A percentile compares a stretch with the other conserved stretches of the same genome.
phyloP scores from a whole-genome alignment of 73 alveolate genomes.

The Breviolum minutum region DNA sequence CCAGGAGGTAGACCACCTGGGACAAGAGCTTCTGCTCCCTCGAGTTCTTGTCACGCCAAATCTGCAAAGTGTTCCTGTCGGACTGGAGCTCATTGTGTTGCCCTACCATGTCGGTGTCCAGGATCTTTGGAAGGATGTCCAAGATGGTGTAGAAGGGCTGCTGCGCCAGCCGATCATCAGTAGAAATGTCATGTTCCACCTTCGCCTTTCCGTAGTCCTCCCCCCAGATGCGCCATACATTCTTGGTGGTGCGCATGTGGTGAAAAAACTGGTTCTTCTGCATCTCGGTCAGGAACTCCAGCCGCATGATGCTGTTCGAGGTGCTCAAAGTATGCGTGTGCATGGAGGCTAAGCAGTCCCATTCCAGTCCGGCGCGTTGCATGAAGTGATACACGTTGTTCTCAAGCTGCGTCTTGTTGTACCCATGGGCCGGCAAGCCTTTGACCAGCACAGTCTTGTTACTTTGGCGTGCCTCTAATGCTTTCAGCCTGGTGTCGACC shows the following conservation, averaged over 20 bases:
- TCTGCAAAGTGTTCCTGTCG: no score
- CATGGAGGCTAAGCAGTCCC: background rate
- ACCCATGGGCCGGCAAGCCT: no score
- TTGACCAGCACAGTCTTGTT: slow-evolving; percentile 1
- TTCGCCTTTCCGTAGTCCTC: no score
- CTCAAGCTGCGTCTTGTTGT: no score
- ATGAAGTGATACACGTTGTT: background rate
- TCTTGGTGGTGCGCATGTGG: no score
- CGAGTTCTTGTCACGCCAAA: background rate
- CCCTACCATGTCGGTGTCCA: no score
- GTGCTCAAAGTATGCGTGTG: slow-evolving; percentile 9
- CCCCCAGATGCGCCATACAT: no score
- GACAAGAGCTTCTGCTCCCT: background rate
- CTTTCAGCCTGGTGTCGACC: background rate
- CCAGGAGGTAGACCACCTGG: slow-evolving; percentile 47
- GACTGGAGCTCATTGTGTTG: no score
- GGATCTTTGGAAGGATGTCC: no score
- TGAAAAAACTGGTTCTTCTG: background rate
- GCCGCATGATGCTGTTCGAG: background rate
- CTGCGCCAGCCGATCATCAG: no score
- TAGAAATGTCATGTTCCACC: no score
- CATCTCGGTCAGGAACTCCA: slow-evolving; percentile 14
- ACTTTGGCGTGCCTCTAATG: slow-evolving; percentile 14
- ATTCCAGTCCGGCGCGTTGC: background rate
- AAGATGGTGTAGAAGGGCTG: no score